Conservation (phyloP, 2,329 filamentous ascomycete genomes). For the Cladosporium sp. region DNA sequence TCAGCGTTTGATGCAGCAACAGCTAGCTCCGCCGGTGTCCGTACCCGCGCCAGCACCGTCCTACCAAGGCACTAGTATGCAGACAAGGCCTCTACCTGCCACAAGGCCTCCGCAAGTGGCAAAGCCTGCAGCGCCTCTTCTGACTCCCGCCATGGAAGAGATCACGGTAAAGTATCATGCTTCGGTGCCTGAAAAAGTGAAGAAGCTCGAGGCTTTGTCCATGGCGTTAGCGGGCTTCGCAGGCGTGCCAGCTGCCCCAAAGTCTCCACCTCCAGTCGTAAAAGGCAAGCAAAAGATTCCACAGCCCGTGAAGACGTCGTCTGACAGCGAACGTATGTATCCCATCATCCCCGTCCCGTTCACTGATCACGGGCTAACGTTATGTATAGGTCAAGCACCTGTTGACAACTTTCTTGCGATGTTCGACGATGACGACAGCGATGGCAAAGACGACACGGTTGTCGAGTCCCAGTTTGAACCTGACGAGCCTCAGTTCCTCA, state of each 20-base stretch:
- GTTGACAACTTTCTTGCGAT: constrained; percentile 23
- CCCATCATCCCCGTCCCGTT: too few relatives aligned
- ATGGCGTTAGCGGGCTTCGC: constrained; percentile 23
- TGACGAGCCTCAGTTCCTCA: constrained; percentile 12
- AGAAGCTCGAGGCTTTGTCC: constrained; percentile 22
- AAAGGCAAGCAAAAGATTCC: constrained; percentile 8
- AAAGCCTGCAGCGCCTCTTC: neutral
- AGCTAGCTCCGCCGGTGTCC: neutral
- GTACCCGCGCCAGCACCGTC: neutral
- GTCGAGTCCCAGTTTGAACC: neutral
- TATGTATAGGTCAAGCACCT: neutral
- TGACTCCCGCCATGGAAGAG: neutral
- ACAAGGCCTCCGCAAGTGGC: neutral
- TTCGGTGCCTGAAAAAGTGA: constrained; percentile 20
- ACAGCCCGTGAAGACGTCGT: neutral
- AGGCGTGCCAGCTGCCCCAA: constrained; percentile 16
- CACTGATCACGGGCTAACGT: too few relatives aligned
- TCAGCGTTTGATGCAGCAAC: neutral
- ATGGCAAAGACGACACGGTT: constrained; percentile 8
- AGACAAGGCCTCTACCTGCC: neutral
- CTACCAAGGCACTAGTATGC: neutral
- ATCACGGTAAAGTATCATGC: constrained; percentile 10
- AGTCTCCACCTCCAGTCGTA: neutral
- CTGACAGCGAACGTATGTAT: too few relatives aligned
- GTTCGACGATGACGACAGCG: constrained; percentile 18